These are phyloP conservation scores for Phaffia australis DNA, from an alignment of 768 basidiomycete genomes.

Conservation along the genomic window DNA sequence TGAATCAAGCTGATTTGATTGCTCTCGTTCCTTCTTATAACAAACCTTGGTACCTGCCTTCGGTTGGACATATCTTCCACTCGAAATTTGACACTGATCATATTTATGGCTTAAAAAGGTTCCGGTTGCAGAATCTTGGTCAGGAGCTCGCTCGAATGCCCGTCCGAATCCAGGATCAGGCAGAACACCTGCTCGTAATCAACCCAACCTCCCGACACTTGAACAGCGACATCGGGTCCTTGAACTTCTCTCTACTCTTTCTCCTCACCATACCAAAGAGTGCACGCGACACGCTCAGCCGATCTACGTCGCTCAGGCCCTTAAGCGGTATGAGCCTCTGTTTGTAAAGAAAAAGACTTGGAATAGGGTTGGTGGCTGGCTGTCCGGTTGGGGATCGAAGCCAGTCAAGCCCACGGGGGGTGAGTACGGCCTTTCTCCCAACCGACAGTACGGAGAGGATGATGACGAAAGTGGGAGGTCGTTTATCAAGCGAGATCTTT, in stretches of 20 bases:
- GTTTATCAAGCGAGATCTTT: constrained; percentile 32
- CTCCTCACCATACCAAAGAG: constrained; percentile 84
- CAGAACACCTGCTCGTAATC: constrained; percentile 7
- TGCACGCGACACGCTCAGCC: constrained; percentile 78
- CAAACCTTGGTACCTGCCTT: background rate
- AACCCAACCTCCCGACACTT: constrained; percentile 53
- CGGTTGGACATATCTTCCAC: background rate
- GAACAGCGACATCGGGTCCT: constrained; percentile 78
- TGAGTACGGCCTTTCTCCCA: background rate
- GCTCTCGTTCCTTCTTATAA: background rate
- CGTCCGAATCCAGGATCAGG: constrained; percentile 5
- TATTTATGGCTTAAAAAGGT: background rate
- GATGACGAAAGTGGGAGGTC: background rate
- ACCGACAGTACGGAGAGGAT: background rate
- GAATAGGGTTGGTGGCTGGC: constrained; percentile 27
- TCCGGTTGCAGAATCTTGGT: constrained; percentile 15
- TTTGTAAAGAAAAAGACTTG: constrained; percentile 58
- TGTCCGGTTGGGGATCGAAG: constrained; percentile 21
- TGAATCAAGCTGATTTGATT: background rate
- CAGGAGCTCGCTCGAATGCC: constrained; percentile 10
- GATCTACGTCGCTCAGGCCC: constrained; percentile 65
- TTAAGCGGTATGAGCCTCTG: constrained; percentile 71
- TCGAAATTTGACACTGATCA: background rate
- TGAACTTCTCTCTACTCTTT: constrained; percentile 71
- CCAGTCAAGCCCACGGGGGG: background rate